Percentiles rank a stretch among this genome's conserved stretches.
Conservation (phyloP, 2,329 filamentous ascomycete genomes). For the Microdochium bolleyi region DNA sequence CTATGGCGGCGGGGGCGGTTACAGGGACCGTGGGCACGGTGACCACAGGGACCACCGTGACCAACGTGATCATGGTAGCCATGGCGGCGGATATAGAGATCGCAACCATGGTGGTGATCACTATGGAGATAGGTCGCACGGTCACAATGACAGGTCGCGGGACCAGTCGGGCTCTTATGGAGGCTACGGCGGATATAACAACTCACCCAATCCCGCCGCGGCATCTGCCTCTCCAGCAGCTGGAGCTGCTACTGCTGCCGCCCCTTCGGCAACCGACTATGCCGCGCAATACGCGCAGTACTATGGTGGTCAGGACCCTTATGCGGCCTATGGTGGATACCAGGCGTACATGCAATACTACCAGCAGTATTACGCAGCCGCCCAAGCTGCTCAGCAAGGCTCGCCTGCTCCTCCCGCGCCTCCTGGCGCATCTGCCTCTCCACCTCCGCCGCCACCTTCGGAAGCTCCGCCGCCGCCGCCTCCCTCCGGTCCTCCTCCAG, state of each 20-base stretch:
- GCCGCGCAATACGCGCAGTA: slow-evolving; percentile 79
- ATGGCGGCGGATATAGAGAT: slow-evolving; percentile 30
- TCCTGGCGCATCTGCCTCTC: slow-evolving; percentile 37
- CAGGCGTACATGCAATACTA: slow-evolving; percentile 68
- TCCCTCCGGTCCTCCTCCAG: too few species aligned
- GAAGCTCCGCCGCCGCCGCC: slow-evolving; percentile 58
- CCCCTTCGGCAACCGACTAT: slow-evolving; percentile 46
- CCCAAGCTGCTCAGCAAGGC: slow-evolving; percentile 39
- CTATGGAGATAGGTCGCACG: slow-evolving; percentile 25
- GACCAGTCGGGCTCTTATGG: slow-evolving; percentile 18
- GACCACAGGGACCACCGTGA: not conserved
- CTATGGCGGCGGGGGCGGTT: slow-evolving; percentile 43
- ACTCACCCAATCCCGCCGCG: slow-evolving; percentile 31
- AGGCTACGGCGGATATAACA: slow-evolving; percentile 26
- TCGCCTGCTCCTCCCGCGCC: slow-evolving; percentile 31
- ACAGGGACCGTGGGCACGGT: slow-evolving; percentile 21
- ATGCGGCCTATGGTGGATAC: slow-evolving; percentile 87
- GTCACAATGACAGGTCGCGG: slow-evolving; percentile 23
- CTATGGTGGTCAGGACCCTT: slow-evolving; percentile 69
- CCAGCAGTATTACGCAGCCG: slow-evolving; percentile 58
- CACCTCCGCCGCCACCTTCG: slow-evolving; percentile 49
- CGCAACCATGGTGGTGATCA: slow-evolving; percentile 25
- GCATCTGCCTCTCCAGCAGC: slow-evolving; percentile 22
- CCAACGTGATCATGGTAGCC: slow-evolving; percentile 22
- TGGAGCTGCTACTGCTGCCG: not conserved